These are phyloP conservation scores for Inonotus obliquus DNA, from an alignment of 1,284 basidiomycete species.

Conservation along the genomic window DNA sequence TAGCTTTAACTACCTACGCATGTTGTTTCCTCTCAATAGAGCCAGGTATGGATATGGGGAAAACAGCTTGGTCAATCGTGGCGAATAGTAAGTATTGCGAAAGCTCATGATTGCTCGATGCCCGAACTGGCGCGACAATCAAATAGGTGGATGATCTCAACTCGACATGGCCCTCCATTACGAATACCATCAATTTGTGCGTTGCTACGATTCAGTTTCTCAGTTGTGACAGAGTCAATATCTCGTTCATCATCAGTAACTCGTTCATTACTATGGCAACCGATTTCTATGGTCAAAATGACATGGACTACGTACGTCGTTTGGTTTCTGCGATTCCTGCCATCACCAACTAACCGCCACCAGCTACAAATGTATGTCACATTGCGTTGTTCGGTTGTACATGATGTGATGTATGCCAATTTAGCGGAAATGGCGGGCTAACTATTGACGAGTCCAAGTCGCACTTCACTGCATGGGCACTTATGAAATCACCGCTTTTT, in stretches of 20 bases:
- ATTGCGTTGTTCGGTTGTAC: no score
- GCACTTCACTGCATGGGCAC: slow-evolving; percentile 62
- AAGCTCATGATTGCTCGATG: neutral
- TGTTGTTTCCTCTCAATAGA: no score
- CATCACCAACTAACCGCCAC: slow-evolving; percentile 5
- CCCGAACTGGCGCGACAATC: neutral
- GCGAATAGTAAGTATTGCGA: slow-evolving; percentile 40
- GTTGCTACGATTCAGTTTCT: no score
- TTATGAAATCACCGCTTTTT: slow-evolving; percentile 56
- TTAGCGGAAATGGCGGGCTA: slow-evolving; percentile 53
- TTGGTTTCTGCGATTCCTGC: neutral
- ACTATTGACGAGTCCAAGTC: slow-evolving; percentile 57
- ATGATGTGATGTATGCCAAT: slow-evolving; percentile 29
- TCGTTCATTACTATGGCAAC: slow-evolving; percentile 47
- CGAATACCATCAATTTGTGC: slow-evolving; percentile 41
- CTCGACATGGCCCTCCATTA: slow-evolving; percentile 33
- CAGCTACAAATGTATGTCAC: slow-evolving; percentile 59
- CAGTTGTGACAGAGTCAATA: no score
- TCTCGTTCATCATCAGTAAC: slow-evolving; percentile 28
- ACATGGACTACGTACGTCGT: slow-evolving; percentile 51
- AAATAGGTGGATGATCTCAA: slow-evolving; percentile 39
- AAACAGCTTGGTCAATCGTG: slow-evolving; percentile 50
- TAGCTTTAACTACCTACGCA: no score
- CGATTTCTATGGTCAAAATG: slow-evolving; percentile 58
- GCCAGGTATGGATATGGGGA: slow-evolving; percentile 58